Base-by-base conservation (phyloP, 129 eudicot genomes). In the Escallonia herrerae region DNA sequence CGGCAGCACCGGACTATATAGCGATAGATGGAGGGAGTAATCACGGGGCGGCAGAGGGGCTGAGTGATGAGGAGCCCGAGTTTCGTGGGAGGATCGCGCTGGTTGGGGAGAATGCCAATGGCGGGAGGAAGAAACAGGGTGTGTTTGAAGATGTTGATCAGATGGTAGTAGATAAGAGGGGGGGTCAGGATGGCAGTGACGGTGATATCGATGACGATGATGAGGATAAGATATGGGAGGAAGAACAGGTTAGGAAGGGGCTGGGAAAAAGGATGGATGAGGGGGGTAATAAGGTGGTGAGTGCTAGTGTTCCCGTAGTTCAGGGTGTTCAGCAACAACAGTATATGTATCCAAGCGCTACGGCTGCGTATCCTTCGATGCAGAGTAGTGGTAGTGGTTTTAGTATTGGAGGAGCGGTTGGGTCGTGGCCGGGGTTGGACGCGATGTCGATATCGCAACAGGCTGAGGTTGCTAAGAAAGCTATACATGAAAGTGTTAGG, bases 31-130 rank as follows among this genome's bases (percentile, higher is more conserved):
- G 75, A 49, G 99, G 99, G 44, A 82, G 96, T 72, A 88, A 93
- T 83, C 96, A 88, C 58, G 99, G 99, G 14, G 99, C 72, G 37
- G 86, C 85, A 6, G 96, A 89, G 64, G 99, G 99, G 15, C 67
- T 93, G 82, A 93, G 99, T 65, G 99, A 93, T 58, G 99, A 93
- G 58, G 99, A 93, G 79, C 96, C 99, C 3, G 99, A 93, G 77
- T 86, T 83, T 76, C 84, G 58, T 22, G 84, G 85, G 50, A 81
- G 99, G 66, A 89, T 93, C 71, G 91, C 91, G 15, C 72, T 93
- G 75, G 70, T 88, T 51, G 99, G 99, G 56, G 93, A 80, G 55
- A 90, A 79, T 63, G 66, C 40, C 44, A 87, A 80, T 45, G 63
- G 68, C 38, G 73, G 70, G 4, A 87, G 73, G 65, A 88, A 79